phyloP scores from a whole-genome alignment of 129 eudicot species.

The Gnaphalium uliginosum region DNA sequence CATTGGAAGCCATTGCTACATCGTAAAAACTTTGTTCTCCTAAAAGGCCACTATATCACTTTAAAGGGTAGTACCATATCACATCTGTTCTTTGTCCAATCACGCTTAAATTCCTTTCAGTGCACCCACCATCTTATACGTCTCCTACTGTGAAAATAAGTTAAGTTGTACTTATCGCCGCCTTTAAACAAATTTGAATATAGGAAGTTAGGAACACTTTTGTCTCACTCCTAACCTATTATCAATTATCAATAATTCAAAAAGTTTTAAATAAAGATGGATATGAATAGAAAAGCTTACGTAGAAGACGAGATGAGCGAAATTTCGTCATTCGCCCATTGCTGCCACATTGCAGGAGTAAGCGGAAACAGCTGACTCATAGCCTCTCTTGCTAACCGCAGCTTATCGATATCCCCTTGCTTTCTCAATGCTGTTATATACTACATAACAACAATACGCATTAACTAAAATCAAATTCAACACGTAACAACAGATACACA shows the following conservation, averaged over 20 bases:
- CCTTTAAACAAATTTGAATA: too few species aligned
- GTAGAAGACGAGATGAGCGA: slow-evolving; percentile 46
- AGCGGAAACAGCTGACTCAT: slow-evolving; percentile 80
- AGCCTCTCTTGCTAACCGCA: slow-evolving; percentile 85
- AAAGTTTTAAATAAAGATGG: neutral
- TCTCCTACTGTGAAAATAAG: too few species aligned
- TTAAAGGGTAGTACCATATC: neutral
- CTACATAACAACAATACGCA: slow-evolving; percentile 34
- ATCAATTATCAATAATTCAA: neutral
- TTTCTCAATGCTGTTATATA: slow-evolving; percentile 74
- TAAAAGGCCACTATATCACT: neutral
- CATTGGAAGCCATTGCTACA: too few species aligned
- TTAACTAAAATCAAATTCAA: neutral
- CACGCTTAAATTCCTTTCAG: too few species aligned
- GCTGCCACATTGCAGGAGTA: slow-evolving; percentile 91
- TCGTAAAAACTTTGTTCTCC: neutral
- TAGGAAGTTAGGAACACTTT: too few species aligned
- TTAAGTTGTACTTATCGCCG: too few species aligned
- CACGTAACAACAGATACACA: neutral
- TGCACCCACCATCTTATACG: too few species aligned
- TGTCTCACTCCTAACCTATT: neutral
- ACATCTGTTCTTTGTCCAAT: neutral
- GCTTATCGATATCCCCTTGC: slow-evolving; percentile 80
- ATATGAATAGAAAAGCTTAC: slow-evolving; percentile 30
- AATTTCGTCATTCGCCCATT: slow-evolving; percentile 87